Evolutionary conservation across 2,329 filamentous ascomycete genomes (phyloP).

Genomic region (Byssothecium circinans): DNA sequence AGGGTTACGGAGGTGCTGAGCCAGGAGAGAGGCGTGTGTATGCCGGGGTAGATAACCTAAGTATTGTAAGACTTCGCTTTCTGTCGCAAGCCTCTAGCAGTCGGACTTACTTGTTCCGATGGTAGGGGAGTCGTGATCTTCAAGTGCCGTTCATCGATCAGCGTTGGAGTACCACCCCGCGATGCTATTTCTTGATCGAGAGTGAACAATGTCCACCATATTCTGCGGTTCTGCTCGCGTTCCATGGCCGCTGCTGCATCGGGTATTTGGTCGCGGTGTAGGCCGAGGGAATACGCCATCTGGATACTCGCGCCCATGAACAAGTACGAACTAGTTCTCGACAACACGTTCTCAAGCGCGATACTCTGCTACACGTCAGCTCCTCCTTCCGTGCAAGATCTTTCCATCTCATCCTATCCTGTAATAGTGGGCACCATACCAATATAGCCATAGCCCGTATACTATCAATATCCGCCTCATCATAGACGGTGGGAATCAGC

Average conservation of each 20-base stretch:
- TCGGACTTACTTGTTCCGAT: constrained; percentile 36
- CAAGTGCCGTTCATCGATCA: constrained; percentile 38
- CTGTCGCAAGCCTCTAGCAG: background rate
- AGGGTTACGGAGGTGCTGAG: constrained; percentile 34
- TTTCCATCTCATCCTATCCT: background rate
- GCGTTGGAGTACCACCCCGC: constrained; percentile 38
- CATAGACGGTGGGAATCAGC: constrained; percentile 36
- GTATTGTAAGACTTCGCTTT: constrained; percentile 5
- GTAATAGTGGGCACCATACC: constrained; percentile 18
- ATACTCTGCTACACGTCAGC: constrained; percentile 31
- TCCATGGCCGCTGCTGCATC: constrained; percentile 30
- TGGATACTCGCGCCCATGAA: constrained; percentile 42
- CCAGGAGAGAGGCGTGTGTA: constrained; percentile 40
- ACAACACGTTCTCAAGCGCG: constrained; percentile 38
- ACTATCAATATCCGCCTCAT: constrained; percentile 43
- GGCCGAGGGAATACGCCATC: constrained; percentile 40
- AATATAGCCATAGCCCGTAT: constrained; percentile 40
- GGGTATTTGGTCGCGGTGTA: constrained; percentile 40
- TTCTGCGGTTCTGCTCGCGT: constrained; percentile 38
- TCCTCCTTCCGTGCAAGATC: too few species aligned
- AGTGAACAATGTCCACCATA: constrained; percentile 43
- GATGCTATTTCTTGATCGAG: constrained; percentile 42
- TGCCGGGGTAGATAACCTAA: constrained; percentile 36
- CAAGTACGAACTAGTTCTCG: constrained; percentile 39
- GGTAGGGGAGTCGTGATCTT: constrained; percentile 35